Conservation (phyloP, 2,329 filamentous ascomycete genomes). For the Fusarium humuli region DNA sequence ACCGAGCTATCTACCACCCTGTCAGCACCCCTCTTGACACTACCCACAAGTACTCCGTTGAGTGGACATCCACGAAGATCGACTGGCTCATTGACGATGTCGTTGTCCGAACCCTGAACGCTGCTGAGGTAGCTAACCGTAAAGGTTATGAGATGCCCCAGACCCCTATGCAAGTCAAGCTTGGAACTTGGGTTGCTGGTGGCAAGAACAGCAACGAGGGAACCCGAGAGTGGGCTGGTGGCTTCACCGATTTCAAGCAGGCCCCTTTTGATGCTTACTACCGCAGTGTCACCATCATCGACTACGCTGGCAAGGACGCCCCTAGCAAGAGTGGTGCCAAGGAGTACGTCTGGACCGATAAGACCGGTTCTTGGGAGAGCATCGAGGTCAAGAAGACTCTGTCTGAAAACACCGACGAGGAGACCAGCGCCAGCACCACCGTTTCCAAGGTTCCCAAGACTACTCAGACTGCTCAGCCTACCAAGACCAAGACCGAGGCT, state of each 20-base stretch:
- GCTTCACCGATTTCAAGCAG: slow-evolving; percentile 65
- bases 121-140: slow-evolving; percentile 65
- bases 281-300: slow-evolving; percentile 65
- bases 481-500: slow-evolving; percentile 29
- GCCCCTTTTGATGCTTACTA: slow-evolving; percentile 68
- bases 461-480: slow-evolving; percentile 30
- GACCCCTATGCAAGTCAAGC: slow-evolving; percentile 77
- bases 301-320: slow-evolving; percentile 64
- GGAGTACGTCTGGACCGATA: slow-evolving; percentile 65
- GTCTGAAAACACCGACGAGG: slow-evolving; percentile 39
- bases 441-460: slow-evolving; percentile 29
- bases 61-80: slow-evolving; percentile 74
- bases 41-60: slow-evolving; percentile 74
- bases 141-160: slow-evolving; percentile 72
- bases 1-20: slow-evolving; percentile 74
- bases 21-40: slow-evolving; percentile 66
- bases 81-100: slow-evolving; percentile 74
- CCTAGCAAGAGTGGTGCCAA: slow-evolving; percentile 55
- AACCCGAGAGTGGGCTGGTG: slow-evolving; percentile 78
- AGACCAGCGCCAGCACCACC: slow-evolving; percentile 39
- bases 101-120: slow-evolving; percentile 70
- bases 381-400: slow-evolving; percentile 62
- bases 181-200: slow-evolving; percentile 75
- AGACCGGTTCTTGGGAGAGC: slow-evolving; percentile 61
- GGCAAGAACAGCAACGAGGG: slow-evolving; percentile 70